Evolutionary conservation across 371 early-diverging fungal genomes (phyloP), one percentile per base, ranked within the genome.

Genomic region (Rhizopus sp.): DNA sequence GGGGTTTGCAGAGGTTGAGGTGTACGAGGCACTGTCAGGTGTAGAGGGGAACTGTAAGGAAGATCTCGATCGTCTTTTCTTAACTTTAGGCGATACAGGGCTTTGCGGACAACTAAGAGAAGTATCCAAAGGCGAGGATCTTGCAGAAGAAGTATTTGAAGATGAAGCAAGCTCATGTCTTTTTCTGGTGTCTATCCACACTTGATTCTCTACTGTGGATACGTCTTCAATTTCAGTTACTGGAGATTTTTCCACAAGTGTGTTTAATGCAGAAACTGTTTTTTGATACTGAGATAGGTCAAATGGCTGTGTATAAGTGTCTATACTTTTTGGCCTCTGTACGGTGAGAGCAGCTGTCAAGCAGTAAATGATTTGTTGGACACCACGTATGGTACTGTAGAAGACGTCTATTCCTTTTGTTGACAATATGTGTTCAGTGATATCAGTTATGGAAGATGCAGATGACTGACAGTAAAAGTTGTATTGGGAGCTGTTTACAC

Each of bases 361-460:
- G 30, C 65, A 77, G 49, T 77, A 70, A 33, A 77, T 63, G 1
- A 69, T 64, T 46, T 77, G 70, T 12, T 77, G 77, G 7, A 66
- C 49, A 4, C 77, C 72, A 15, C 74, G 68, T 2, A 65, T 39
- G 3, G 63, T 39, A 15, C 62, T 62, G 38, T 64, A 62, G n/a
- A 77, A 52, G 12, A 60, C 42, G 29, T 63, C 68, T 0, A 47
- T 8, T 4, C 74, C 72, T 17, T 50, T 53, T 9, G 41, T 50
- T 29, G 60, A 52, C 6, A 75, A n/a, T 5, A 66, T 29, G 17
- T 55, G 57, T 7, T 68, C 68, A 5, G 57, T 58, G 3, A 72
- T 50, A 8, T 72, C 60, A 1, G 72, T 63, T 12, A 75, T 72
- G 1, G 59, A 41, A 3, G 62, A 59, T 3, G 76, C 66, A 41